phyloP scores from a whole-genome alignment of 169 alveolate genomes.

The Cryptosporidium sp. region DNA sequence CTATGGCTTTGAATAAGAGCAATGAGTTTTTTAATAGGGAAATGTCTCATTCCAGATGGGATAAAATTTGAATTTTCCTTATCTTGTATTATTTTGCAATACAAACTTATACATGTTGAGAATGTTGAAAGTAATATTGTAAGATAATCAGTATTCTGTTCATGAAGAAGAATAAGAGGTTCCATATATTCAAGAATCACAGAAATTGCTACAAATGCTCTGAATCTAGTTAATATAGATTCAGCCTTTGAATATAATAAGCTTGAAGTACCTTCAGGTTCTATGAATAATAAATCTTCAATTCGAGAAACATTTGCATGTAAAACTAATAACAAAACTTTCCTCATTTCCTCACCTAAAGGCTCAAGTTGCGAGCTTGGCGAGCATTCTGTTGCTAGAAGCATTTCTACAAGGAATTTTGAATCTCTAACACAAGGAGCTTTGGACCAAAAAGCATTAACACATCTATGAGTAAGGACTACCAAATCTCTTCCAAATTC shows the following conservation, averaged over 20 bases:
- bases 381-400: conserved; percentile 51
- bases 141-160: conserved; percentile 31
- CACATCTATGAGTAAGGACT: conserved; percentile 48
- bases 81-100: conserved; percentile 16
- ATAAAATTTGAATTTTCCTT: background rate
- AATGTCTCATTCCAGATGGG: conserved; percentile 7
- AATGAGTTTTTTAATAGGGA: conserved; percentile 33
- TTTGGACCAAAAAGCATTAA: conserved; percentile 65
- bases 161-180: conserved; percentile 52
- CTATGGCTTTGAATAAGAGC: conserved; percentile 28
- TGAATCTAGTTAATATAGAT: background rate
- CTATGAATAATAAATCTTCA: background rate
- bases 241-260: background rate
- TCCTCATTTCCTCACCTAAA: conserved; percentile 26
- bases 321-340: conserved; percentile 45
- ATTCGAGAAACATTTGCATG: conserved; percentile 65
- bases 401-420: conserved; percentile 39
- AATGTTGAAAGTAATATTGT: conserved; percentile 50
- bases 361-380: conserved; percentile 10
- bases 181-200: conserved; percentile 55
- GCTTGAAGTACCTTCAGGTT: background rate
- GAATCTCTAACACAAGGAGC: conserved; percentile 74
- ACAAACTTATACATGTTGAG: conserved; percentile 32
- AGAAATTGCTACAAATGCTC: conserved; percentile 41
- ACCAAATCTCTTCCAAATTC: conserved; percentile 72